phyloP scores from a whole-genome alignment of 495 filamentous ascomycete genomes.

The Neurospora tetrasperma region DNA sequence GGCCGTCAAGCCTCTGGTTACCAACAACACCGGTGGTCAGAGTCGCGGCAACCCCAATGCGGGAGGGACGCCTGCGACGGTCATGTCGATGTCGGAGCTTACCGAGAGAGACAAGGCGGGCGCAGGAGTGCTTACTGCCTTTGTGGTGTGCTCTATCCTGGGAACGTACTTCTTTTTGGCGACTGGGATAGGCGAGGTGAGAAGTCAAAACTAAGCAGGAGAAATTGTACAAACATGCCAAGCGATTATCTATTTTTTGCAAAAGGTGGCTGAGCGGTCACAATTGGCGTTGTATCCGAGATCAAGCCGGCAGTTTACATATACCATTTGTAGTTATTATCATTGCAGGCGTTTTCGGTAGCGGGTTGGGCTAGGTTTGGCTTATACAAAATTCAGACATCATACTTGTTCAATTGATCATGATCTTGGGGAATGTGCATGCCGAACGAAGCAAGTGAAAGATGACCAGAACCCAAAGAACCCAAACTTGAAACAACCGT shows the following conservation, averaged over 20 bases:
- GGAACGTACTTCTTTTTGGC: conserved; percentile 1
- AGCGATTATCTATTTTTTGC: background rate
- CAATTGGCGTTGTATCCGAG: background rate
- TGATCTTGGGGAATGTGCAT: background rate
- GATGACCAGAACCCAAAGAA: background rate
- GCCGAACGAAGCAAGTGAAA: background rate
- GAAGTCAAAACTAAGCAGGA: background rate
- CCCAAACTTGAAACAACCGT: background rate
- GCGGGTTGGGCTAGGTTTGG: background rate
- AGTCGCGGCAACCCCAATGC: conserved; percentile 61
- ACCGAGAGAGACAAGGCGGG: conserved; percentile 46
- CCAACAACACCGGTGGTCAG: conserved; percentile 56
- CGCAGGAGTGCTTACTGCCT: conserved; percentile 47
- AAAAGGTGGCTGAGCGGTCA: background rate
- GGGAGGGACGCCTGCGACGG: conserved; percentile 27
- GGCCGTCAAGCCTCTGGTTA: conserved; percentile 41
- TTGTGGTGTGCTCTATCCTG: conserved; percentile 24
- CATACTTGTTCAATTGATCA: background rate
- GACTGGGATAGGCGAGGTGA: background rate
- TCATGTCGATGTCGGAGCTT: conserved; percentile 12
- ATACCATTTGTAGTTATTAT: background rate
- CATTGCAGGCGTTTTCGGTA: background rate
- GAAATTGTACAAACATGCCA: background rate
- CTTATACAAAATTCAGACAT: background rate
- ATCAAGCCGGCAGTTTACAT: background rate